A percentile compares a stretch with the other conserved stretches of the same genome.
Conservation (phyloP, 1,284 basidiomycete genomes). For the Apiotrichum porosum region DNA sequence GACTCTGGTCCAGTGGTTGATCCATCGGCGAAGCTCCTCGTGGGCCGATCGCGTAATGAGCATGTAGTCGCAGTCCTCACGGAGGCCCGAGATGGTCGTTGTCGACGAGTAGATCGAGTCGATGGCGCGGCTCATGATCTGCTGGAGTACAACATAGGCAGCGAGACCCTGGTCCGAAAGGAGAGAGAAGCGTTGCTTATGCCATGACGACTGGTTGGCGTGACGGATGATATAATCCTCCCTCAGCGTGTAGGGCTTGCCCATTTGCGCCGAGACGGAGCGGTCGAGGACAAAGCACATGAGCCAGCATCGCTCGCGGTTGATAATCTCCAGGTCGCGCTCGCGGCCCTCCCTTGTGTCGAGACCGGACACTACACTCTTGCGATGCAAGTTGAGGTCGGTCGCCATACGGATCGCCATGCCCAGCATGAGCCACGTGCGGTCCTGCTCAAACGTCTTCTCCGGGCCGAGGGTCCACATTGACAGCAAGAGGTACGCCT, state of each 20-base stretch:
- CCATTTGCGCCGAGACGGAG: constrained; percentile 70
- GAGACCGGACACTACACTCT: constrained; percentile 64
- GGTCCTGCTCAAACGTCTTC: constrained; percentile 91
- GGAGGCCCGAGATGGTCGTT: constrained; percentile 72
- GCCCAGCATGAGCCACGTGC: constrained; percentile 85
- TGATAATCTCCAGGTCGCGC: constrained; percentile 61
- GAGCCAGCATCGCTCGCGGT: constrained; percentile 90
- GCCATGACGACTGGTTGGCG: constrained; percentile 61
- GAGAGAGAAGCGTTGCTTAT: constrained; percentile 58
- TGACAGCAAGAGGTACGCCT: constrained; percentile 76
- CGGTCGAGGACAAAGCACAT: constrained; percentile 86
- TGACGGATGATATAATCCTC: constrained; percentile 78
- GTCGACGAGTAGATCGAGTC: constrained; percentile 86
- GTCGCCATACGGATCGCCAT: constrained; percentile 74
- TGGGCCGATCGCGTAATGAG: constrained; percentile 43
- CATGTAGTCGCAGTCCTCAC: constrained; percentile 73
- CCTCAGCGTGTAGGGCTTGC: constrained; percentile 50
- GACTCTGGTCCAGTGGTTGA: constrained; percentile 20
- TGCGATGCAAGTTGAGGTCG: constrained; percentile 90
- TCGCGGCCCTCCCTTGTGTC: constrained; percentile 62
- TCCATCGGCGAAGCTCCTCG: constrained; percentile 42
- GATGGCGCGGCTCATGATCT: constrained; percentile 78
- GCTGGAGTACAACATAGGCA: constrained; percentile 64
- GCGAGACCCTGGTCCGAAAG: constrained; percentile 55
- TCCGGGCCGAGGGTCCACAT: constrained; percentile 87